Evolutionary conservation across 2,329 filamentous ascomycete genomes (phyloP), one percentile per base, ranked within the genome.

Genomic region (Diaporthe longicolla): DNA sequence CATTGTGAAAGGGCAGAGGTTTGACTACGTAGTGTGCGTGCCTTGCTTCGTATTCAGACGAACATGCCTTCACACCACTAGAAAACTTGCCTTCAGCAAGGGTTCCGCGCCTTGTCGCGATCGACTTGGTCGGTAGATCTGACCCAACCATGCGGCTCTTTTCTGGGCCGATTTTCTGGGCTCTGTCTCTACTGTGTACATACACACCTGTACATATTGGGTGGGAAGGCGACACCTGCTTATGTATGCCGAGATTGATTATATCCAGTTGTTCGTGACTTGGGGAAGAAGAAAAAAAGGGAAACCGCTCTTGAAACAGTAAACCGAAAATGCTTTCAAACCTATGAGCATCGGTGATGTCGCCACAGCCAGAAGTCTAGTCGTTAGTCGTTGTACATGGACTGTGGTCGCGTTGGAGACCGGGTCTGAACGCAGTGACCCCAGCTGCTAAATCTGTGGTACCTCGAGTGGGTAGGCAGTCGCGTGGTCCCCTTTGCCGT

Each of bases 111-210:
- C 63, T 26, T 52, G 63, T 40, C 21, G 7, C 29, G 19, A 21
- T 21, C 19, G 21, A 26, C 4, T 21, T 48, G 13, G 9, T 37
- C 4, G 63, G 21, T 29, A 40, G n/a, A 21, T 50, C 35, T 10
- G 48, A 54, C 13, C 29, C 63, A 68, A 54, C 63, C 32, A 26
- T 40, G 29, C n/a, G 21, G 48, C 43, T 54, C 45, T 54, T 26
- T 54, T 54, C 29, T 68, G 63, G 63, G 63, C n/a, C 48, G 32
- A 26, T 26, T 68, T 54, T 29, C 29, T 68, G 63, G 63, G n/a
- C 5, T 40, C 17, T 37, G 13, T 37, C 43, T 26, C 3, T 66
- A 6, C 21, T 11, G 6, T 37, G 19, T 19, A 26, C 29, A 32
- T 32, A 32, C 29, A 32, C 7, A 32, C 29, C 37, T 66, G 13